Evolutionary conservation across 371 early-diverging fungal species (phyloP).

Genomic region (Blyttiomyces sp.): DNA sequence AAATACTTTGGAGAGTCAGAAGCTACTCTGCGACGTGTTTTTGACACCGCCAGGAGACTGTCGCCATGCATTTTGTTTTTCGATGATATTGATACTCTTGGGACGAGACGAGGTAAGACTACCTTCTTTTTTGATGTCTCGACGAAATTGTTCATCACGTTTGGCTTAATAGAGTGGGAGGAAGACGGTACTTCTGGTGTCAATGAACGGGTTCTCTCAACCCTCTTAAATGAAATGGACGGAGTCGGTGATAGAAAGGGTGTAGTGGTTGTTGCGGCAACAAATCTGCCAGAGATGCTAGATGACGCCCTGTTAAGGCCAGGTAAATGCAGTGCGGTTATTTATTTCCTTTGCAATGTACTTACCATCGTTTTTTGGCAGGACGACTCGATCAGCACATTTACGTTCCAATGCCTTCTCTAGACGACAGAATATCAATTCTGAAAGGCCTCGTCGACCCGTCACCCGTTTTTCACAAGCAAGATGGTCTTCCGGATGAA

Average conservation of each 20-base stretch:
- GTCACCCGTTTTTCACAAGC: too few relatives aligned
- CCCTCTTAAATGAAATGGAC: conserved; percentile 96
- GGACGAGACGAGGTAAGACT: conserved; percentile 65
- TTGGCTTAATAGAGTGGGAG: neutral
- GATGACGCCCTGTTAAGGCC: conserved; percentile 90
- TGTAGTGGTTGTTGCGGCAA: conserved; percentile 79
- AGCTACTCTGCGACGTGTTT: conserved; percentile 71
- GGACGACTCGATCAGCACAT: conserved; percentile 73
- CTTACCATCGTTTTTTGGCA: conserved; percentile 9
- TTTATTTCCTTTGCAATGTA: neutral
- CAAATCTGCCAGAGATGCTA: conserved; percentile 70
- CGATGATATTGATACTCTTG: conserved; percentile 88
- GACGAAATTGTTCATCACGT: too few relatives aligned
- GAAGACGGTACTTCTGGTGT: conserved; percentile 57
- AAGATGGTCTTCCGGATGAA: too few relatives aligned
- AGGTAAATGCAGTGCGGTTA: conserved; percentile 36
- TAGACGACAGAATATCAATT: too few relatives aligned
- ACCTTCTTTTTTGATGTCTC: too few relatives aligned
- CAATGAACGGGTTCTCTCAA: conserved; percentile 81
- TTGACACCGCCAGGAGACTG: conserved; percentile 74
- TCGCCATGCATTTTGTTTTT: conserved; percentile 88
- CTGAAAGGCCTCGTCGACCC: too few relatives aligned
- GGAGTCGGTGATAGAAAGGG: conserved; percentile 76
- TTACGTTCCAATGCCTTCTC: conserved; percentile 67
- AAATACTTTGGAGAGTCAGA: conserved; percentile 94